A percentile compares a stretch with the other conserved stretches of the same genome.
These are phyloP conservation scores for Symbiotaphrina buchneri DNA, from an alignment of 495 filamentous ascomycete species.

Conservation along the genomic window DNA sequence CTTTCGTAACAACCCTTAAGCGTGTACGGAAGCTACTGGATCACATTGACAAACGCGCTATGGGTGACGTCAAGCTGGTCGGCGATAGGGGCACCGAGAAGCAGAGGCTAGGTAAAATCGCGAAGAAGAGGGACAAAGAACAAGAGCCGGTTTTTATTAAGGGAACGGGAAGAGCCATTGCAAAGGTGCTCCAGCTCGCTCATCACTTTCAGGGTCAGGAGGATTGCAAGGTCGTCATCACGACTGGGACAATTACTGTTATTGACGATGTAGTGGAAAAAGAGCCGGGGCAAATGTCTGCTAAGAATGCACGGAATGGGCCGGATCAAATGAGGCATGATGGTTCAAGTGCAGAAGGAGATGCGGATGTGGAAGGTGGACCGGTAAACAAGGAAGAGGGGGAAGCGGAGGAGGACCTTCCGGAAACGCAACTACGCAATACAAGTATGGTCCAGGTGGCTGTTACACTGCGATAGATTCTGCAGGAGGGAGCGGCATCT, in stretches of 20 bases:
- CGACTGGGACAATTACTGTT: slow-evolving; percentile 14
- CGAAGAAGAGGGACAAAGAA: slow-evolving; percentile 14
- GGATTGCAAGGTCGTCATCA: slow-evolving; percentile 12
- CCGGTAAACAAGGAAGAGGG: slow-evolving; percentile 18
- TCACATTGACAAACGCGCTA: slow-evolving; percentile 36
- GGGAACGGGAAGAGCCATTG: slow-evolving; percentile 60
- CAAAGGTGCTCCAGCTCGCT: slow-evolving; percentile 31
- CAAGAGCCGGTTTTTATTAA: slow-evolving; percentile 40
- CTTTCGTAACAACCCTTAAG: slow-evolving; percentile 65
- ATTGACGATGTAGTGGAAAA: slow-evolving; percentile 14
- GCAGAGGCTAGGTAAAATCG: slow-evolving; percentile 4
- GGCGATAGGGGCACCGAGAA: slow-evolving; percentile 1
- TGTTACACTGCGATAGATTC: slow-evolving; percentile 21
- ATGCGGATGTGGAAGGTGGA: slow-evolving; percentile 3
- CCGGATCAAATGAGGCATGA: background rate
- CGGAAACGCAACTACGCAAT: slow-evolving; percentile 37
- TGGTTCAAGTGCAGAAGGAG: slow-evolving; percentile 2
- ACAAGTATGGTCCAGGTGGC: slow-evolving; percentile 42
- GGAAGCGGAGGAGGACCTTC: slow-evolving; percentile 27
- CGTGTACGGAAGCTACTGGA: slow-evolving; percentile 51
- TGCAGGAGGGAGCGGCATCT: too few relatives aligned
- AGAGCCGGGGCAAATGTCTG: background rate
- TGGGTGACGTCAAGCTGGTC: slow-evolving; percentile 15
- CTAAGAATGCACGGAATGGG: background rate
- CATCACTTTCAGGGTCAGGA: slow-evolving; percentile 15